Evolutionary conservation across 2,329 filamentous ascomycete species (phyloP), one percentile per base, ranked within the genome.

Genomic region (Colletotrichum costaricense): DNA sequence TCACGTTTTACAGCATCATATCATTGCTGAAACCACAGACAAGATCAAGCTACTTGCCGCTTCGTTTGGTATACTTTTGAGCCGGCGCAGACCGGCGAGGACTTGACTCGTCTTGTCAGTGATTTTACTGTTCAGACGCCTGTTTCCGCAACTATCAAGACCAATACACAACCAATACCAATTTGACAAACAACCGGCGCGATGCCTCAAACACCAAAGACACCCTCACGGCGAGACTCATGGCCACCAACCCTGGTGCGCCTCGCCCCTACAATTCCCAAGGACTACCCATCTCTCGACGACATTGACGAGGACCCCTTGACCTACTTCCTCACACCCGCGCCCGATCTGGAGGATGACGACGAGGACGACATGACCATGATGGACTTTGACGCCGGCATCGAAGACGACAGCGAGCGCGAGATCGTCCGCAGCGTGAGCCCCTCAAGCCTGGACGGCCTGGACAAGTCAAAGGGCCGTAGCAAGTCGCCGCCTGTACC

Each of bases 341-440:
- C 84, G 0, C 82, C 86, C 1, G 81, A 82, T 12, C 77, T 84
- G 12, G 84, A 86, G 24, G 82, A 84, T 26, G 79, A 82, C 14
- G 80, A 85, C 35, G 79, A 84, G 30, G 84, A 84, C 54, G 79
- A 42, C 38, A 42, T 83, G 57, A 82, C 82, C 75, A 84, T 87
- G 78, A 82, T 87, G 81, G 87, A 88, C 75, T 87, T 89, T 76
- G 88, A 90, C 77, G 89, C 89, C 49, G 88, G 89, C 68, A 91
- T 91, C 78, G 88, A 90, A 77, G 85, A 88, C 76, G 78, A 82
- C 67, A 85, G 81, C 72, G 85, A 86, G 3, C 79, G 81, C 33
- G 84, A 85, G 19, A 83, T 86, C 54, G 82, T 90, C 65, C 85
- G 89, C 74, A 90, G 86, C 75, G 85, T 91, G 72, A 90, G 88